Conservation (phyloP, 331 rosid genomes). For the Malus hybrid region DNA sequence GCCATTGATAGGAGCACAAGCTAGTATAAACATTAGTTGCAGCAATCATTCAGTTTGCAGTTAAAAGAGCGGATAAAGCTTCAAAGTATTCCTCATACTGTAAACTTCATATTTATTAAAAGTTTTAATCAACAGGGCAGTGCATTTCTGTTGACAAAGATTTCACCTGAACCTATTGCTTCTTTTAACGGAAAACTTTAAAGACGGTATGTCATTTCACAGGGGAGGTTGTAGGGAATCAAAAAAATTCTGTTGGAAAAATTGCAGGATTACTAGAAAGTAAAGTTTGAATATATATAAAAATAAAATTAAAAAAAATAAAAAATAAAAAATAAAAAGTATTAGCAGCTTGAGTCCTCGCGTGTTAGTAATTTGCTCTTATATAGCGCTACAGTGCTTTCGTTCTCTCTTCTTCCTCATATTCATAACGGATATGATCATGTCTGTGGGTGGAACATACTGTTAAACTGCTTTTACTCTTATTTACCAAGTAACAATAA, state of each 20-base stretch:
- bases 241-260: neutral
- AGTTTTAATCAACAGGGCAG: neutral
- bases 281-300: neutral
- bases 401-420: neutral
- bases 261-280: neutral
- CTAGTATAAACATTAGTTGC: neutral
- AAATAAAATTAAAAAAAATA: too few species aligned
- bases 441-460: slow-evolving; percentile 22
- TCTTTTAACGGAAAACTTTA: neutral
- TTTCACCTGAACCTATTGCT: slow-evolving; percentile 4
- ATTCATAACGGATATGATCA: slow-evolving; percentile 5
- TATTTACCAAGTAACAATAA: slow-evolving; percentile 20
- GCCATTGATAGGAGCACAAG: neutral
- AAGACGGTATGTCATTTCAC: neutral
- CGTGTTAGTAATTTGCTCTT: neutral
- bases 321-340: neutral
- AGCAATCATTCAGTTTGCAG: neutral
- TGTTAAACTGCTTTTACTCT: slow-evolving; percentile 6
- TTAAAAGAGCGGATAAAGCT: neutral
- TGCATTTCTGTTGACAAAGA: neutral
- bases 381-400: neutral
- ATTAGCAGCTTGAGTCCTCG: neutral
- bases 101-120: neutral
- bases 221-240: neutral
- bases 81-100: neutral